Evolutionary conservation across 2,329 filamentous ascomycete genomes (phyloP).

Genomic region (Canariomyces notabilis): DNA sequence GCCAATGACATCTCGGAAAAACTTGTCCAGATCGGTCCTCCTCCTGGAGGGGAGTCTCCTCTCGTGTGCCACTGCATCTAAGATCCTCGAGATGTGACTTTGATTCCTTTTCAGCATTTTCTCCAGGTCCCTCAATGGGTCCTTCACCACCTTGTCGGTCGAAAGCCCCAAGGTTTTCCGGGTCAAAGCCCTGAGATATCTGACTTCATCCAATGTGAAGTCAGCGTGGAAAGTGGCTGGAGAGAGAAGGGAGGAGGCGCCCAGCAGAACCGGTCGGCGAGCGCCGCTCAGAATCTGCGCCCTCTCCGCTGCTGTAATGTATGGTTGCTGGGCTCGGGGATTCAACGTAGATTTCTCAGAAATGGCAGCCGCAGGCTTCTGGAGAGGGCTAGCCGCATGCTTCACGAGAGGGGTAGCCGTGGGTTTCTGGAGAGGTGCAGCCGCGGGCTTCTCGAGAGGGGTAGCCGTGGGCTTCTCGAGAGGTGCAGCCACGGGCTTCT

Average conservation of each 20-base stretch:
- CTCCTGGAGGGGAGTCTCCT: conserved; percentile 23
- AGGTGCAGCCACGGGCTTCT: no score
- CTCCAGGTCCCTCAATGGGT: conserved; percentile 15
- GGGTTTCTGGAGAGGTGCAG: no score
- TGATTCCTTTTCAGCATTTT: conserved; percentile 17
- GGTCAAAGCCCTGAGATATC: conserved; percentile 2
- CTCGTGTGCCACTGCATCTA: conserved; percentile 8
- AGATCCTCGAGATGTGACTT: neutral
- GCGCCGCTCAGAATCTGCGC: conserved; percentile 17
- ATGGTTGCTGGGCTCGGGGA: conserved; percentile 22
- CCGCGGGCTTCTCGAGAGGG: neutral
- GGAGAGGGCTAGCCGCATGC: no score
- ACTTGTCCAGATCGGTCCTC: conserved; percentile 32
- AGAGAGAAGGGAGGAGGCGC: neutral
- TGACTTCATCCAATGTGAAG: conserved; percentile 38
- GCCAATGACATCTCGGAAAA: conserved; percentile 33
- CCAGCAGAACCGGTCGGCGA: conserved; percentile 13
- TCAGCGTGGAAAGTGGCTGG: conserved; percentile 40
- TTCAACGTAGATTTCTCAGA: conserved; percentile 17
- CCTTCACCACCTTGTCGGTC: conserved; percentile 8
- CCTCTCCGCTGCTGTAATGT: conserved; percentile 20
- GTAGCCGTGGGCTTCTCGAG: neutral
- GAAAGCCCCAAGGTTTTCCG: conserved; percentile 8
- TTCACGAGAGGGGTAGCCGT: no score
- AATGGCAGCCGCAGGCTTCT: no score